phyloP scores from a whole-genome alignment of 1,139 yeast species.

The Lodderomyces oxycetoniae region DNA sequence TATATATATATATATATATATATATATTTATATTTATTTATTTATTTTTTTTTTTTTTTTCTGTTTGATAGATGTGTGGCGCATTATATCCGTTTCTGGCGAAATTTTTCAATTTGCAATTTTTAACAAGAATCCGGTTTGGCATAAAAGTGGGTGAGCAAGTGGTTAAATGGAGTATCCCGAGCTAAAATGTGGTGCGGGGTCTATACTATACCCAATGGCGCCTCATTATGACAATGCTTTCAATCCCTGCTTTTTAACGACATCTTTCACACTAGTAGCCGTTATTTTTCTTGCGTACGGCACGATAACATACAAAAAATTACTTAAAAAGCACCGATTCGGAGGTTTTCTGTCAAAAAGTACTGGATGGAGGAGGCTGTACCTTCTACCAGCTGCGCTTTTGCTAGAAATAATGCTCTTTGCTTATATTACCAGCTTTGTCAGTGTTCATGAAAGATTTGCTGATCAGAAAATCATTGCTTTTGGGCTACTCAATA shows the following conservation, averaged over 20 bases:
- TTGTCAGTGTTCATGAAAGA: slow-evolving; percentile 21
- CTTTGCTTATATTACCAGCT: slow-evolving; percentile 17
- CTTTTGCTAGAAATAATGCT: slow-evolving; percentile 26
- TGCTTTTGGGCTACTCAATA: slow-evolving; percentile 16
- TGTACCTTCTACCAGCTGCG: slow-evolving; percentile 14
- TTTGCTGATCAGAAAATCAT: slow-evolving; percentile 21
- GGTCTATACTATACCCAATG: slow-evolving; percentile 16
- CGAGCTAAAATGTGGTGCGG: slow-evolving; percentile 14
- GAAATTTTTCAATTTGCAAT: no score
- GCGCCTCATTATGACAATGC: slow-evolving; percentile 40
- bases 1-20: no score
- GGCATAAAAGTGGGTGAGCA: no score
- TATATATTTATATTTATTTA: not conserved
- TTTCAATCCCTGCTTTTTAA: slow-evolving; percentile 52
- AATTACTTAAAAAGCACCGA: slow-evolving; percentile 11
- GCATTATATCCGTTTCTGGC: no score
- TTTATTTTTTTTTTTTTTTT: not conserved
- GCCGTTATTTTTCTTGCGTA: slow-evolving; percentile 6
- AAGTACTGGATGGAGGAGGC: slow-evolving; percentile 23
- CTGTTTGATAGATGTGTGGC: not conserved
- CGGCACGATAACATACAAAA: slow-evolving; percentile 23
- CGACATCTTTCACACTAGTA: slow-evolving; percentile 8
- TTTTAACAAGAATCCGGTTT: no score
- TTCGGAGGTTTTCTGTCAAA: slow-evolving; percentile 22
- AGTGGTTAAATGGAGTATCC: slow-evolving; percentile 8